Base-by-base conservation (phyloP, 257 asterid genomes). In the Hygrophila difformis region DNA sequence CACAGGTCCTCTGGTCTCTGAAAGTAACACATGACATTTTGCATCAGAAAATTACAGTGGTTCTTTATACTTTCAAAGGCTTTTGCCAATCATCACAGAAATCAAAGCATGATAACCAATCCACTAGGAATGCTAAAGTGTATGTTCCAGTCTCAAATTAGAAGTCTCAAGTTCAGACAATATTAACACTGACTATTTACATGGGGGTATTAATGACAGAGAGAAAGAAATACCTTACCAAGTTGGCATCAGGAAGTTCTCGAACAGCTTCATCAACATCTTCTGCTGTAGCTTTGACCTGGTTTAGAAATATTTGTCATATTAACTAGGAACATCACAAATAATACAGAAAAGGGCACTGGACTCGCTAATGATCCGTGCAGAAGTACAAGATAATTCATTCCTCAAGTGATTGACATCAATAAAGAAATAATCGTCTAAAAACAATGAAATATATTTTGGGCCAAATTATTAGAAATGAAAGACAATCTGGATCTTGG, bases 201-300 rank as follows among this genome's bases (percentile, higher is more conserved):
- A 34, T 36, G 44, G 14, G 8, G 24, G 45, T 64, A 42, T 46
- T 23, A 66, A 68, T 60, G 46, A 65, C 21, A 42, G 70, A 65
- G 76, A 59, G 75, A 56, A 76, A 66, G 67, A 81, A 79, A 57
- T 84, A 82, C 96, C 96, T 82, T 85, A 89, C 98, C 96, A 35
- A 79, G 86, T 89, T 89, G 93, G 98, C 96, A 77, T 89, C 98
- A 64, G 98, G 98, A 69, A 89, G 91, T 64, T 89, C 98, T 65
- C 98, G 69, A 39, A 85, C 96, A 54, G 98, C 98, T 72, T 74
- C 98, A 59, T 89, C 76, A 5, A 89, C 93, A 68, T 89, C 75
- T 79, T 71, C 94, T 45, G 96, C 96, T n/a, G 98, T 89, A 43
- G 94, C 88, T 75, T 89, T 89, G 58, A 89, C 98, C 97, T 84